Evolutionary conservation across 2,329 filamentous ascomycete species (phyloP).

Genomic region (Zasmidium citrigriseum): DNA sequence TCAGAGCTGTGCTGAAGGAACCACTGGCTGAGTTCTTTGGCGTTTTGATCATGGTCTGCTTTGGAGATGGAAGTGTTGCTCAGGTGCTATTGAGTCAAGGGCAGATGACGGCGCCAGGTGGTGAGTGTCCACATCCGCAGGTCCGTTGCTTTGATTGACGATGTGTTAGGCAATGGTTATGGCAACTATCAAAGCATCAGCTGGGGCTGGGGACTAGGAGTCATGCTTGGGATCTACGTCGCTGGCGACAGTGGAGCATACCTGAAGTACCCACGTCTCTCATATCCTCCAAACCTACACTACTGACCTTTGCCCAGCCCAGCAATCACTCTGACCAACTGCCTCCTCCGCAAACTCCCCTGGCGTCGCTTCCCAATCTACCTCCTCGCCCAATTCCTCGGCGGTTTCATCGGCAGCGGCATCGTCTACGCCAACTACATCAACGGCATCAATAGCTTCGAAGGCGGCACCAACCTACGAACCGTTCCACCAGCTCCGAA

Average conservation of each 20-base stretch:
- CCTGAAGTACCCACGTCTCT: constrained; percentile 39
- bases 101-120: constrained; percentile 42
- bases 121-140: constrained; percentile 30
- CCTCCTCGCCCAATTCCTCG: constrained; percentile 64
- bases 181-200: constrained; percentile 45
- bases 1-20: constrained; percentile 40
- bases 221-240: constrained; percentile 62
- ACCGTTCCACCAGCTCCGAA: constrained; percentile 61
- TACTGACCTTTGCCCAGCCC: constrained; percentile 48
- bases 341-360: constrained; percentile 67
- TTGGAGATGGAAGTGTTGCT: constrained; percentile 47
- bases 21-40: constrained; percentile 49
- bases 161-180: constrained; percentile 34
- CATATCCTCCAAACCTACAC: background rate
- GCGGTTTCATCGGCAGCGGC: constrained; percentile 61
- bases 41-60: constrained; percentile 44
- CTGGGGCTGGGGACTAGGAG: constrained; percentile 58
- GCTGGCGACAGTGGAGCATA: constrained; percentile 36
- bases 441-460: constrained; percentile 60
- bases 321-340: constrained; percentile 70
- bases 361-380: constrained; percentile 73
- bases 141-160: constrained; percentile 41
- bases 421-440: constrained; percentile 51
- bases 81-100: constrained; percentile 44
- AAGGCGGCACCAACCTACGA: constrained; percentile 60